Conservation (phyloP, 148 eudicot genomes). For the Silene latifolia region DNA sequence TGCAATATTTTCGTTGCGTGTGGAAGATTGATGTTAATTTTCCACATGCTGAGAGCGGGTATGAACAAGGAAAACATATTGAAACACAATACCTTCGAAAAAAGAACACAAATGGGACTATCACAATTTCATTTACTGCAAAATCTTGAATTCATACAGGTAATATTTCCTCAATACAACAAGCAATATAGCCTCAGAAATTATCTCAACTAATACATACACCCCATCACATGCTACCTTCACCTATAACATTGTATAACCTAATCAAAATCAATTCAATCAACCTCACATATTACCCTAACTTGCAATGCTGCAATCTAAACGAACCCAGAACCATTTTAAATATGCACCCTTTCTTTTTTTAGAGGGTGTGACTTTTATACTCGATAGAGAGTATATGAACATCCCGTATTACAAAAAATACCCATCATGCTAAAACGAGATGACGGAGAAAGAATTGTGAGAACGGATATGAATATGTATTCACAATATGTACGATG, state of each 20-base stretch:
- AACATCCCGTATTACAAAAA: constrained; percentile 27
- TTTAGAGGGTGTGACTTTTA: constrained; percentile 19
- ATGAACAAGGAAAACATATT: too few species aligned
- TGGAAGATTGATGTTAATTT: too few species aligned
- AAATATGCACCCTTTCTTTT: constrained; percentile 24
- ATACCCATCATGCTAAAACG: constrained; percentile 27
- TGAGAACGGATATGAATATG: constrained; percentile 21
- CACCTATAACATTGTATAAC: background rate
- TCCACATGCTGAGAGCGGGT: too few species aligned
- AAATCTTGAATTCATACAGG: constrained; percentile 22
- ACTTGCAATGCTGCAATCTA: background rate
- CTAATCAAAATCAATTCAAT: background rate
- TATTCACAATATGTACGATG: constrained; percentile 25
- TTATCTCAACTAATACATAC: constrained; percentile 23
- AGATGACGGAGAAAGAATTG: constrained; percentile 22
- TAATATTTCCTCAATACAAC: constrained; percentile 26
- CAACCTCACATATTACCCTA: background rate
- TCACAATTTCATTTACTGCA: constrained; percentile 15
- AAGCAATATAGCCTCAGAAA: constrained; percentile 26
- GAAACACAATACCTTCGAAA: too few species aligned
- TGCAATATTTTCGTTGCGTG: too few species aligned
- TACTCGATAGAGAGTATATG: constrained; percentile 30
- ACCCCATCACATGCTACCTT: constrained; percentile 19
- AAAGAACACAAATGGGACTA: background rate
- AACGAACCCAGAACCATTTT: constrained; percentile 20